Percentiles rank a stretch among this genome's conserved stretches.
Conservation (phyloP, 768 basidiomycete genomes). For the Neoboletus magnificus region DNA sequence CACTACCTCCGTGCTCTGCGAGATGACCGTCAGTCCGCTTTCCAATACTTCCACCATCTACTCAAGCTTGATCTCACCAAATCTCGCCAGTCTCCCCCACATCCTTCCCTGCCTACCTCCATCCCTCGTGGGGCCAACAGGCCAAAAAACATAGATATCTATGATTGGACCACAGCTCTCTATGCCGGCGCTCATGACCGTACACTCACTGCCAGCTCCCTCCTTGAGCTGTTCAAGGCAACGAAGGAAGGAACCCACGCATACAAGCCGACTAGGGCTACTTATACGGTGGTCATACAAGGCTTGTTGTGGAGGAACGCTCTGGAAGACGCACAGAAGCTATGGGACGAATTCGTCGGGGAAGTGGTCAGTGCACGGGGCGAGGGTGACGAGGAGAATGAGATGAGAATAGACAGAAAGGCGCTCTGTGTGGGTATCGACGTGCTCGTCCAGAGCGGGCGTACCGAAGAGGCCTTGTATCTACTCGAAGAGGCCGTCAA, state of each 20-base stretch:
- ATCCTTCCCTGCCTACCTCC: not conserved
- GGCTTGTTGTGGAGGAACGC: constrained; percentile 47
- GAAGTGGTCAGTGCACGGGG: constrained; percentile 8
- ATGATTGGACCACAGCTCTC: constrained; percentile 47
- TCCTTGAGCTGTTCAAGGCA: constrained; percentile 40
- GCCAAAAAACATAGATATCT: constrained; percentile 36
- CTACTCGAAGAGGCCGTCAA: constrained; percentile 44
- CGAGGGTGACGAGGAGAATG: not conserved
- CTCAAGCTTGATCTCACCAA: constrained; percentile 25
- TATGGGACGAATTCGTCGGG: constrained; percentile 41
- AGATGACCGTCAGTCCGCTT: constrained; percentile 42
- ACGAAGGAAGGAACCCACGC: constrained; percentile 23
- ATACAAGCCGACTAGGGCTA: constrained; percentile 41
- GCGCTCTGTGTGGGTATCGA: constrained; percentile 51
- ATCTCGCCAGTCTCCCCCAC: constrained; percentile 4
- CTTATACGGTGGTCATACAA: constrained; percentile 54
- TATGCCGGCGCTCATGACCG: constrained; percentile 43
- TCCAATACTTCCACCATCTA: constrained; percentile 44
- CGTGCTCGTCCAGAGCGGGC: constrained; percentile 42
- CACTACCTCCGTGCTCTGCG: constrained; percentile 41
- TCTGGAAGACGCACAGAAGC: constrained; percentile 36
- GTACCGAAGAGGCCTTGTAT: constrained; percentile 46
- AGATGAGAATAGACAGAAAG: constrained; percentile 39
- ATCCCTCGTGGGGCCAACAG: constrained; percentile 11
- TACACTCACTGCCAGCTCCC: constrained; percentile 25